phyloP scores from a whole-genome alignment of 352 stramenopile species.

The Phytophthora rubi region DNA sequence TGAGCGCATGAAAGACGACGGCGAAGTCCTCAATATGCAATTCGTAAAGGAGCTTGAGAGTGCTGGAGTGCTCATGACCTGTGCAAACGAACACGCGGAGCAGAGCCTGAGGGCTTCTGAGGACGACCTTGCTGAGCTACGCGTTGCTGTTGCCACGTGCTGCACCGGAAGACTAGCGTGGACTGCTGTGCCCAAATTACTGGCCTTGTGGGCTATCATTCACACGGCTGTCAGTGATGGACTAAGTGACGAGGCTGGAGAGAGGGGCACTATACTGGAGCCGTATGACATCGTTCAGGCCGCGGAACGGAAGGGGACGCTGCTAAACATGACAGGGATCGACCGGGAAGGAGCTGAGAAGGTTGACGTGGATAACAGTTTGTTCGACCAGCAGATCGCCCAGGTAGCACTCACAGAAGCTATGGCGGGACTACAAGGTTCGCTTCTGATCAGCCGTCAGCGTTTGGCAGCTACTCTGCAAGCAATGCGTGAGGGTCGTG shows the following conservation, averaged over 20 bases:
- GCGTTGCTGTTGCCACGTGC: conserved; percentile 12
- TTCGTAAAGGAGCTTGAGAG: conserved; percentile 20
- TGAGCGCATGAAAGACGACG: conserved; percentile 16
- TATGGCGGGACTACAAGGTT: conserved; percentile 20
- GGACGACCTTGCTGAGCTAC: conserved; percentile 17
- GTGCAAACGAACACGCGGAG: not conserved
- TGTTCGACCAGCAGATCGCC: conserved; percentile 19
- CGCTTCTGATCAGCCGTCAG: conserved; percentile 12
- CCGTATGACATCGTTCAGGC: conserved; percentile 20
- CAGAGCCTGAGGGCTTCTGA: conserved; percentile 8
- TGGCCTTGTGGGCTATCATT: conserved; percentile 23
- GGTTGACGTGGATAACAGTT: conserved; percentile 20
- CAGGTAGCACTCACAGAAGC: conserved; percentile 12
- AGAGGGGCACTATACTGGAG: conserved; percentile 14
- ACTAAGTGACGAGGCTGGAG: conserved; percentile 9
- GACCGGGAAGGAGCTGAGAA: conserved; percentile 1
- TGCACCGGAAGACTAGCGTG: conserved; percentile 9
- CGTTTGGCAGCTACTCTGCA: conserved; percentile 10
- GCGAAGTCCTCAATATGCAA: conserved; percentile 10
- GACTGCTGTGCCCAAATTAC: conserved; percentile 10
- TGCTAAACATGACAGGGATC: not conserved
- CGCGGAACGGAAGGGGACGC: conserved; percentile 5
- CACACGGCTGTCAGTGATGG: conserved; percentile 13
- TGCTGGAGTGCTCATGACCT: conserved; percentile 14
- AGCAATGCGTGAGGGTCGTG: conserved; percentile 21